phyloP scores from a whole-genome alignment of 495 filamentous ascomycete species.

The Annulohypoxylon nitens region DNA sequence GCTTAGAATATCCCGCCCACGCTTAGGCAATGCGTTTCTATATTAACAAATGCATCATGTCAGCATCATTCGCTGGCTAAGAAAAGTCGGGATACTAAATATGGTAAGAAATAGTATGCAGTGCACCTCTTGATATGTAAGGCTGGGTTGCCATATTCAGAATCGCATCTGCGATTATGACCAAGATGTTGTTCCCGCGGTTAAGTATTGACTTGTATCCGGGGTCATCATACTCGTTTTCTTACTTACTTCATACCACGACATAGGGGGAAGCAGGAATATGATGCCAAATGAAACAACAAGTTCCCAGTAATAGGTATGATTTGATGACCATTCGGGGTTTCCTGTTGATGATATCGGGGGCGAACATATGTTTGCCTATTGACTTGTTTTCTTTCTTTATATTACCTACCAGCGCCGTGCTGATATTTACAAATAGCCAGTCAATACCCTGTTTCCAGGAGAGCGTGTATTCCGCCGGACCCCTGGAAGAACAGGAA shows the following conservation, averaged over 20 bases:
- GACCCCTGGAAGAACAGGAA: constrained; percentile 37
- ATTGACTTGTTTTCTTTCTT: not conserved
- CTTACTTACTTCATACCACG: constrained; percentile 4
- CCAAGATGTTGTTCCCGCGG: not conserved
- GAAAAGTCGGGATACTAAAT: constrained; percentile 19
- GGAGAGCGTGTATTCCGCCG: constrained; percentile 43
- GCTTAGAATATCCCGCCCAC: not conserved
- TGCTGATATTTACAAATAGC: constrained; percentile 28
- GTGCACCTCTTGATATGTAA: constrained; percentile 13
- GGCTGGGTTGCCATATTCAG: constrained; percentile 33
- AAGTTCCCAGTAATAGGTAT: constrained; percentile 39
- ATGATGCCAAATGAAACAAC: constrained; percentile 35
- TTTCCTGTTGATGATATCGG: constrained; percentile 1
- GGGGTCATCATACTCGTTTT: not conserved
- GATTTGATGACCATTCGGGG: constrained; percentile 7
- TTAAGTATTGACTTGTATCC: constrained; percentile 7
- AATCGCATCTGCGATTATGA: constrained; percentile 45
- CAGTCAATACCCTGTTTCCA: constrained; percentile 30
- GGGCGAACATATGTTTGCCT: not conserved
- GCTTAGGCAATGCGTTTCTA: not conserved
- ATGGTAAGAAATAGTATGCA: constrained; percentile 17
- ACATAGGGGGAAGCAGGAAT: constrained; percentile 7
- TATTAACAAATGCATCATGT: constrained; percentile 1
- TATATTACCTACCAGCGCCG: constrained; percentile 3
- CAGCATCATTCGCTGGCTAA: not conserved